These are phyloP conservation scores for Aspergillus conjunctus DNA, from an alignment of 495 filamentous ascomycete genomes.

Conservation along the genomic window DNA sequence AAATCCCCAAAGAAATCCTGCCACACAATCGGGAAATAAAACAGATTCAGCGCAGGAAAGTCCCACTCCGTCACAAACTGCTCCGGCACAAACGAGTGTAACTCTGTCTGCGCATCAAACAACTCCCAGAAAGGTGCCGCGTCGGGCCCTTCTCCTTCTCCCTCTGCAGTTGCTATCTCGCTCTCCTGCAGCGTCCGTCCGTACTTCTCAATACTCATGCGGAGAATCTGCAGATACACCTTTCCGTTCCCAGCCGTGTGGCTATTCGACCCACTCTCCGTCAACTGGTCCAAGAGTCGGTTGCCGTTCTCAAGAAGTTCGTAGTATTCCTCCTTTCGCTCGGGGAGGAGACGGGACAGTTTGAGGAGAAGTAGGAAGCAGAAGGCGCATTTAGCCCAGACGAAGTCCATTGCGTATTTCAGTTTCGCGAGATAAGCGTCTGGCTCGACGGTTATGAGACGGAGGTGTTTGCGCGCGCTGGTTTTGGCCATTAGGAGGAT, in stretches of 20 bases:
- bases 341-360: constrained; percentile 50
- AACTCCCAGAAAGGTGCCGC: constrained; percentile 43
- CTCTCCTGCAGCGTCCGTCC: constrained; percentile 43
- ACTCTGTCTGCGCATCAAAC: constrained; percentile 50
- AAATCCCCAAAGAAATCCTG: constrained; percentile 49
- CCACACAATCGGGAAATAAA: constrained; percentile 52
- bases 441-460: constrained; percentile 42
- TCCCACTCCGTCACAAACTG: constrained; percentile 58
- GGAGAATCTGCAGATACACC: constrained; percentile 46
- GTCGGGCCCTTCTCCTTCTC: background rate
- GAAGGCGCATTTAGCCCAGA: constrained; percentile 59
- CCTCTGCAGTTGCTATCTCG: constrained; percentile 8
- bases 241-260: constrained; percentile 37
- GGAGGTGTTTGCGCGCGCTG: constrained; percentile 53
- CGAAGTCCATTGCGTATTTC: constrained; percentile 57
- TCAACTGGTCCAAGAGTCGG: constrained; percentile 45
- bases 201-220: constrained; percentile 52
- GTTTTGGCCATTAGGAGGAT: constrained; percentile 50
- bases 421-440: constrained; percentile 51
- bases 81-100: constrained; percentile 54
- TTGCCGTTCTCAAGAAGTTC: constrained; percentile 47
- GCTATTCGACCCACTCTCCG: constrained; percentile 18
- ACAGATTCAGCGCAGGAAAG: constrained; percentile 54
- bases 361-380: constrained; percentile 54
- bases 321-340: constrained; percentile 40